Evolutionary conservation across 108 stramenopile genomes (phyloP).

Genomic region (Pseudonitzschia pungens): DNA sequence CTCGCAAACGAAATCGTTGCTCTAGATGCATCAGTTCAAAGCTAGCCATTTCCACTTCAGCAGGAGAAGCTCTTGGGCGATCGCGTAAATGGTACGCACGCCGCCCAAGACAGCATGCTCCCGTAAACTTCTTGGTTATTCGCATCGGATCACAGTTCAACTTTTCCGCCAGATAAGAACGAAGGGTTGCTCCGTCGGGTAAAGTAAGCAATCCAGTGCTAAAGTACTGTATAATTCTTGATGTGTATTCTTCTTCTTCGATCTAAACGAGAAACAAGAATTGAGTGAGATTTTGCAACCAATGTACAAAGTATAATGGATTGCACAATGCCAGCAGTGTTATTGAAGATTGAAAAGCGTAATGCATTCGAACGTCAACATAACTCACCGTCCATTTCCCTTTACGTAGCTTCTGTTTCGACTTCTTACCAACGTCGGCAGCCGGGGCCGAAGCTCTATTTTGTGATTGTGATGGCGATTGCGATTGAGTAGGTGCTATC

Average conservation of each 20-base stretch:
- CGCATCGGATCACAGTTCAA: slow-evolving; percentile 97
- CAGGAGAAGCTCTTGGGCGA: slow-evolving; percentile 46
- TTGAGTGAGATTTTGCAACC: neutral
- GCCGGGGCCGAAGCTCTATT: neutral
- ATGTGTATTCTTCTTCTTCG: slow-evolving; percentile 90
- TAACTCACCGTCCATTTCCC: slow-evolving; percentile 84
- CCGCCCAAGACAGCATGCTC: slow-evolving; percentile 89
- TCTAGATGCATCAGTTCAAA: slow-evolving; percentile 66
- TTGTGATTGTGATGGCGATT: neutral
- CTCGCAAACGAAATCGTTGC: slow-evolving; percentile 55
- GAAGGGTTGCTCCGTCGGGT: slow-evolving; percentile 89
- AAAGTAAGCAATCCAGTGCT: slow-evolving; percentile 84
- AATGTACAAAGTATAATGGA: neutral
- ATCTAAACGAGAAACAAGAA: slow-evolving; percentile 38
- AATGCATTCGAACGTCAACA: neutral
- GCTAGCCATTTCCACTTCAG: slow-evolving; percentile 62
- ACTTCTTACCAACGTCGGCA: neutral
- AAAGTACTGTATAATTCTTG: slow-evolving; percentile 92
- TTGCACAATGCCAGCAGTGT: neutral
- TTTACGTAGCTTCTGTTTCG: slow-evolving; percentile 48
- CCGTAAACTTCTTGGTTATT: slow-evolving; percentile 97
- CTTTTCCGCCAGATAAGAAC: slow-evolving; percentile 94
- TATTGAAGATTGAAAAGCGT: neutral
- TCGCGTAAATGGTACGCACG: slow-evolving; percentile 72
- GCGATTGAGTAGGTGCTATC: neutral